These are phyloP conservation scores for Moesziomyces sp. DNA, from an alignment of 1,284 basidiomycete genomes.

Conservation along the genomic window DNA sequence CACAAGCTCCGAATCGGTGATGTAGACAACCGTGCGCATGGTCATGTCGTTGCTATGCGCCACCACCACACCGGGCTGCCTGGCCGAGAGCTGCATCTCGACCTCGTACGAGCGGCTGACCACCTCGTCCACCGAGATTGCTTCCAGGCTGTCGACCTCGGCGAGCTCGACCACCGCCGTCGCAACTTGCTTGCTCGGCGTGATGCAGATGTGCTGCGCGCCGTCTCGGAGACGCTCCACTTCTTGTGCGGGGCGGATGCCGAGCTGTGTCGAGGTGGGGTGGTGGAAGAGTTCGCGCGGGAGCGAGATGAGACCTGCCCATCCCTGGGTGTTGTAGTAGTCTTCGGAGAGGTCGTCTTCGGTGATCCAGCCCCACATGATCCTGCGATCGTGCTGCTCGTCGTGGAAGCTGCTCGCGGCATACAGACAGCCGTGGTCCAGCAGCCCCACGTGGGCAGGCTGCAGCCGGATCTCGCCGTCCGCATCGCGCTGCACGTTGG, in stretches of 20 bases:
- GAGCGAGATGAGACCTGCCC: slow-evolving; percentile 50
- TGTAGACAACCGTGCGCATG: slow-evolving; percentile 30
- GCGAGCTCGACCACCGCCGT: not conserved
- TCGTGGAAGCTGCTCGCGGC: slow-evolving; percentile 54
- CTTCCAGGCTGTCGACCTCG: slow-evolving; percentile 1
- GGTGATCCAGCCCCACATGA: slow-evolving; percentile 60
- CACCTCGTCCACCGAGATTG: slow-evolving; percentile 6
- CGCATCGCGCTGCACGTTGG: slow-evolving; percentile 1
- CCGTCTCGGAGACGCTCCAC: slow-evolving; percentile 30
- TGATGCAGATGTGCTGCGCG: slow-evolving; percentile 10
- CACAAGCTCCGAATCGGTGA: slow-evolving; percentile 18
- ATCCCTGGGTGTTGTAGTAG: slow-evolving; percentile 52
- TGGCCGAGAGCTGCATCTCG: slow-evolving; percentile 12
- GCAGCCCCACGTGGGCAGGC: slow-evolving; percentile 18
- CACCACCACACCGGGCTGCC: slow-evolving; percentile 27
- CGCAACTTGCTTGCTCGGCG: not conserved
- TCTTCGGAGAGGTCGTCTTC: slow-evolving; percentile 51
- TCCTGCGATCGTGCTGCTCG: slow-evolving; percentile 25
- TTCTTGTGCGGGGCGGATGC: slow-evolving; percentile 36
- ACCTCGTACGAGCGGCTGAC: slow-evolving; percentile 33
- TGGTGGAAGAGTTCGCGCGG: slow-evolving; percentile 50
- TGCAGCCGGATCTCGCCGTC: slow-evolving; percentile 24
- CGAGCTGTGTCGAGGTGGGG: slow-evolving; percentile 27
- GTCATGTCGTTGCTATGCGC: slow-evolving; percentile 35
- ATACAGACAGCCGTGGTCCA: slow-evolving; percentile 57